phyloP scores from a whole-genome alignment of 495 filamentous ascomycete species.

The Podospora anserina region DNA sequence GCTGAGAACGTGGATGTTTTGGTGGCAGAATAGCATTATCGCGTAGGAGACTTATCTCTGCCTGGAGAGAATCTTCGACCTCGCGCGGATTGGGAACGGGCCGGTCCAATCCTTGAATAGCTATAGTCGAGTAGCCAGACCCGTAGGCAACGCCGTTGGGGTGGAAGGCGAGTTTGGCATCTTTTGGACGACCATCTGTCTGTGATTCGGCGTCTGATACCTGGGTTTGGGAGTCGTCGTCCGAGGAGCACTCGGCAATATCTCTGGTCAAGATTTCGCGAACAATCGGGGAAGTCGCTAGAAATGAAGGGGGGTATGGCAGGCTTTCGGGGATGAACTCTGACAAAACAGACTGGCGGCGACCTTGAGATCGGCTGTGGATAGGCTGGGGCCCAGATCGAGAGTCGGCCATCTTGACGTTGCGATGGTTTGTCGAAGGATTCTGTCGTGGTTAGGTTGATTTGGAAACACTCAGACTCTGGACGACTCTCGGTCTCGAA shows the following conservation, averaged over 20 bases:
- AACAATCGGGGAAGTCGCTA: conserved; percentile 52
- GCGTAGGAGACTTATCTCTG: conserved; percentile 69
- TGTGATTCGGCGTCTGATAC: conserved; percentile 7
- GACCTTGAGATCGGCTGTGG: conserved; percentile 14
- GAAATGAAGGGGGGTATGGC: conserved; percentile 27
- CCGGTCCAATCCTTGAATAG: conserved; percentile 49
- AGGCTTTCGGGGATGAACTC: conserved; percentile 23
- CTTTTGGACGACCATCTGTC: conserved; percentile 18
- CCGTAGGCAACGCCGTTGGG: conserved; percentile 64
- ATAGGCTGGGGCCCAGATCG: conserved; percentile 11
- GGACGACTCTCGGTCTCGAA: not conserved
- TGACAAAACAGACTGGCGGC: conserved; percentile 22
- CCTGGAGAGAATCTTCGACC: conserved; percentile 56
- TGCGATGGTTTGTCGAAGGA: too few species aligned
- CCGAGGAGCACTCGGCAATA: conserved; percentile 54
- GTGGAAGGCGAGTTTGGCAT: conserved; percentile 61
- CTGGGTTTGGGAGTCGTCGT: conserved; percentile 40
- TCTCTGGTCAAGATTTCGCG: conserved; percentile 67
- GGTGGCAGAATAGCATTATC: conserved; percentile 73
- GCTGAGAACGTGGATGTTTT: conserved; percentile 43
- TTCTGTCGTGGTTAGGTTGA: not conserved
- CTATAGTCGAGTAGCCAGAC: conserved; percentile 45
- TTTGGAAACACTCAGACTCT: too few species aligned
- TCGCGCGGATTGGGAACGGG: conserved; percentile 54
- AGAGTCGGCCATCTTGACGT: not conserved